Percentiles rank a stretch among this genome's conserved stretches.
Conservation (phyloP, 177 flowering plant genomes). For the Vitis hybrid region DNA sequence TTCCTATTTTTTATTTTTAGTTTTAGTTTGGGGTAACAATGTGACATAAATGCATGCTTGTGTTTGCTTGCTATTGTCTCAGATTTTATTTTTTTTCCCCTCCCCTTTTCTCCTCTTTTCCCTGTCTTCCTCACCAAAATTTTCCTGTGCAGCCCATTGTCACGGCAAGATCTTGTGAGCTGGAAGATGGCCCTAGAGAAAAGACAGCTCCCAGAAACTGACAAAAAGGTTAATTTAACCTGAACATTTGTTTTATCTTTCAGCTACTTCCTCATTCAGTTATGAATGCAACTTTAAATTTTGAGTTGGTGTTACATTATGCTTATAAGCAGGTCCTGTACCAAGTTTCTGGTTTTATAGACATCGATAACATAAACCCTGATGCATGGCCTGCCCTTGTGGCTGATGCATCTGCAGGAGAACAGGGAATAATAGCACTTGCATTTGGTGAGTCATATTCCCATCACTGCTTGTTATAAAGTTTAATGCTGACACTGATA, state of each 20-base stretch:
- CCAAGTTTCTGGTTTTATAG: constrained; percentile 77
- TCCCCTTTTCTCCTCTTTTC: not conserved
- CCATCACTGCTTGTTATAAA: constrained; percentile 5
- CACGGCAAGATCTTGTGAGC: constrained; percentile 97
- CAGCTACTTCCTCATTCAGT: not conserved
- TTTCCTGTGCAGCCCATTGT: constrained; percentile 68
- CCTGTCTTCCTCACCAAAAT: constrained; percentile 2
- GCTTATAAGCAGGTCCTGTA: constrained; percentile 51
- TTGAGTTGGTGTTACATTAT: not conserved
- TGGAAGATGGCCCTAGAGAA: constrained; percentile 96
- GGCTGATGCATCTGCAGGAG: constrained; percentile 83
- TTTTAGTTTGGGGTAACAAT: not conserved
- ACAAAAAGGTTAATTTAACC: constrained; percentile 59
- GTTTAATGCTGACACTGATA: constrained; percentile 6
- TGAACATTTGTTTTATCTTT: not conserved
- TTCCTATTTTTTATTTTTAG: not conserved
- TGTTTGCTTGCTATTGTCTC: not conserved
- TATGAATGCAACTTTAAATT: not conserved
- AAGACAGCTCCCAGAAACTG: constrained; percentile 78
- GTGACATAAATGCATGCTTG: not conserved
- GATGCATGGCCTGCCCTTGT: constrained; percentile 97
- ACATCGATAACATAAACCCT: constrained; percentile 81
- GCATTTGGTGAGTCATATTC: constrained; percentile 68
- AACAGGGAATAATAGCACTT: constrained; percentile 80
- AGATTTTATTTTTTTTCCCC: not conserved